These are phyloP conservation scores for Colletotrichum gigasporum DNA, from an alignment of 2,329 filamentous ascomycete species.

Conservation along the genomic window DNA sequence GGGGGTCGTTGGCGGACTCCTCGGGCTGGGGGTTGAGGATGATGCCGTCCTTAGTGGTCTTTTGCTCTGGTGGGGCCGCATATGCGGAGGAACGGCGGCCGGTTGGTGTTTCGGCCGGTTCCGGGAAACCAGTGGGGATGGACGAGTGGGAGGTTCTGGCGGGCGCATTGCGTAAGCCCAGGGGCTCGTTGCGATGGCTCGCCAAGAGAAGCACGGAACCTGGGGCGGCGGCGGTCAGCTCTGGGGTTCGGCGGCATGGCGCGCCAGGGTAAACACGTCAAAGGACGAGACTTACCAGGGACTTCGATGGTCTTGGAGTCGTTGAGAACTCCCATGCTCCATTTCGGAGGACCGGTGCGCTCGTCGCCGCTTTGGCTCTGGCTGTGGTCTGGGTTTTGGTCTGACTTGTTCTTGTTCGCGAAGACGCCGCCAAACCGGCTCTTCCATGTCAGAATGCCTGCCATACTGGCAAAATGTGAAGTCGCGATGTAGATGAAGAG, in stretches of 20 bases:
- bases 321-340: constrained; percentile 83
- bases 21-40: constrained; percentile 93
- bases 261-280: no score
- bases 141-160: constrained; percentile 68
- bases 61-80: constrained; percentile 52
- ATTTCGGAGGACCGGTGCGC: constrained; percentile 48
- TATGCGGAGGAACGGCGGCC: constrained; percentile 17
- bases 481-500: no score
- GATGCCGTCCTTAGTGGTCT: constrained; percentile 85
- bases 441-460: constrained; percentile 17
- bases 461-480: constrained; percentile 9
- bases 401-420: no score
- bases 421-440: constrained; percentile 30
- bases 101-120: constrained; percentile 28
- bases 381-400: background rate
- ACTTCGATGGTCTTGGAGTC: constrained; percentile 86
- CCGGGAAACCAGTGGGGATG: constrained; percentile 54
- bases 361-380: background rate
- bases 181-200: constrained; percentile 64
- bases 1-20: constrained; percentile 86
- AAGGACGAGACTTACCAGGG: constrained; percentile 67
- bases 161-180: constrained; percentile 66
- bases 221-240: constrained; percentile 35
- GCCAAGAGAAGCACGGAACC: constrained; percentile 68
- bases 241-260: background rate